Conservation (phyloP, 139 green algal genomes). For the Tetradesmus lagerheimii region DNA sequence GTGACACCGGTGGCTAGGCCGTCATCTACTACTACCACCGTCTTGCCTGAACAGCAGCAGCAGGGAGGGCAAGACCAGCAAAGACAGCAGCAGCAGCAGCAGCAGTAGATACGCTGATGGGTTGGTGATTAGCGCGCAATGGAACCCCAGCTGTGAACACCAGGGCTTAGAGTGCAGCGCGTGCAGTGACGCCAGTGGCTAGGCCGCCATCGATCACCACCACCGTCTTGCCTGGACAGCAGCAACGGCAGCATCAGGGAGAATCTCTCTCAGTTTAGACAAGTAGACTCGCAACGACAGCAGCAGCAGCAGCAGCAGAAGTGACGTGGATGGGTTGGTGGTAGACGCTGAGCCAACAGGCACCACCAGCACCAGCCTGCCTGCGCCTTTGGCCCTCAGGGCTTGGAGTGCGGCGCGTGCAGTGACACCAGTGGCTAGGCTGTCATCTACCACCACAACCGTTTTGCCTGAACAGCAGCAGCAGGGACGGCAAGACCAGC, state of each 20-base stretch:
- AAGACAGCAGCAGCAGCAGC: background rate
- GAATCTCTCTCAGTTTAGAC: too few species aligned
- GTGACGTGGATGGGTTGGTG: too few species aligned
- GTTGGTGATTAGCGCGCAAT: background rate
- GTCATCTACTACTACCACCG: slow-evolving; percentile 41
- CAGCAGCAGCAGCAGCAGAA: background rate
- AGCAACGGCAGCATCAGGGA: background rate
- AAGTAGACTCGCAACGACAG: too few species aligned
- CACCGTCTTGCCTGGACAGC: slow-evolving; percentile 16
- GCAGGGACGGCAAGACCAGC: background rate
- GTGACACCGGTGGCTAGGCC: slow-evolving; percentile 48
- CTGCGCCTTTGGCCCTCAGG: slow-evolving; percentile 16
- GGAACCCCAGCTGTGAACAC: too few species aligned
- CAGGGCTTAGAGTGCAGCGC: slow-evolving; percentile 17
- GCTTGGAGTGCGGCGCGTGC: slow-evolving; percentile 34
- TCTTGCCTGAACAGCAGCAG: slow-evolving; percentile 29
- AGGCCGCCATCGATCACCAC: slow-evolving; percentile 40
- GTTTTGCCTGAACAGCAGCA: slow-evolving; percentile 26
- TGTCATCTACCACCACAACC: slow-evolving; percentile 43
- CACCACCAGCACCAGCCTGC: slow-evolving; percentile 28
- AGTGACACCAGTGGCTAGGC: slow-evolving; percentile 47
- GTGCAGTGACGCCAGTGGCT: slow-evolving; percentile 35
- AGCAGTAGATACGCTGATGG: background rate
- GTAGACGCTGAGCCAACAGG: too few species aligned
- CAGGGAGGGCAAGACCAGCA: background rate